Evolutionary conservation across 1,284 basidiomycete genomes (phyloP), one percentile per base, ranked within the genome.

Genomic region (Microbotryomycetes sp.): DNA sequence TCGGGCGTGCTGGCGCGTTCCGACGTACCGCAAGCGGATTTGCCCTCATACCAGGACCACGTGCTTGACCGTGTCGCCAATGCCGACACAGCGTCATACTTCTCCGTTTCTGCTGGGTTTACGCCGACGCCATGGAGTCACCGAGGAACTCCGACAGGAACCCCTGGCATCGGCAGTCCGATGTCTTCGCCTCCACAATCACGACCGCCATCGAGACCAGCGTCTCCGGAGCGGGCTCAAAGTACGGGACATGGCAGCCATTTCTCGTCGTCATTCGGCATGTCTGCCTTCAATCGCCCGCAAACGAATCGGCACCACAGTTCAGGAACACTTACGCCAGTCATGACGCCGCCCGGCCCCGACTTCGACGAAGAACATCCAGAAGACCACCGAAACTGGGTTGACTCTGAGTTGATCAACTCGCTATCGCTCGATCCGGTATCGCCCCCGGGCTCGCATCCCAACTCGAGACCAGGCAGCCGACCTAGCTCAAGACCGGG

Each of bases 51-150:
- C 76, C 82, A 80, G 23, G 84, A 89, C 54, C 91, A 96, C 75
- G 84, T 96, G 13, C 84, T 88, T 51, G 91, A 96, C 74, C 83
- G 91, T 35, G 84, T 96, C 45, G 89, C 91, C 45, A 86, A 89
- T 71, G 84, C 85, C 13, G 79, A 87, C 72, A 82, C 86, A 28
- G 81, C 86, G 1, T 45, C 41, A 5, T 52, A 64, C 21, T 66
- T 59, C 54, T 60, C 61, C 11, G 57, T 61, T 6, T 49, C 61
- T 13, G 47, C 64, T 2, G 65, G 65, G 15, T 69, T 69, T 49
- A 54, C 54, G 7, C 67, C 67, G 4, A 69, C 67, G 3, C 65
- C 63, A 1, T 69, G 67, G 67, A 65, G 65, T 27, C 24, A 55
- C 3, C 59, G 67, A 26, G 57, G 29, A 30, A 64, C 65, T 2